phyloP scores from a whole-genome alignment of 2,329 filamentous ascomycete species.

The Ploettnerulaceae sp. region DNA sequence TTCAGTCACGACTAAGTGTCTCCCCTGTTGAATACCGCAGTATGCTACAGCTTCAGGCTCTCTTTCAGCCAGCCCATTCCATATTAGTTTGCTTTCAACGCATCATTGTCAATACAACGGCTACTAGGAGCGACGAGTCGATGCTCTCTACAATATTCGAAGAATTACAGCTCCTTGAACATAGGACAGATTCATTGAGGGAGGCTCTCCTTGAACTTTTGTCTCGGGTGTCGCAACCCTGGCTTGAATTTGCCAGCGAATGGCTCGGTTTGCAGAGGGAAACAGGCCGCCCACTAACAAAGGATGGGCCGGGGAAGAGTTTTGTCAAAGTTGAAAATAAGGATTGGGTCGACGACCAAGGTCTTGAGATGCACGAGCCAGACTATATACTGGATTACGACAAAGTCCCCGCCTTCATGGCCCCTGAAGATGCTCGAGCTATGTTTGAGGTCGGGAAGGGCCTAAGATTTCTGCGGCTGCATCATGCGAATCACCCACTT shows the following conservation, averaged over 20 bases:
- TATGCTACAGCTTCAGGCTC: slow-evolving; percentile 32
- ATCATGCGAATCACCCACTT: slow-evolving; percentile 68
- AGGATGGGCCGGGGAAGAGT: slow-evolving; percentile 43
- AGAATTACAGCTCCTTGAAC: slow-evolving; percentile 58
- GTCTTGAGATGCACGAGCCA: slow-evolving; percentile 50
- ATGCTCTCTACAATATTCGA: slow-evolving; percentile 58
- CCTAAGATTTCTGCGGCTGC: slow-evolving; percentile 63
- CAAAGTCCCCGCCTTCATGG: slow-evolving; percentile 68
- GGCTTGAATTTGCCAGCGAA: slow-evolving; percentile 61
- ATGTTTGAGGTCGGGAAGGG: slow-evolving; percentile 81
- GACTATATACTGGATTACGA: slow-evolving; percentile 60
- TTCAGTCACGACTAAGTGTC: slow-evolving; percentile 31
- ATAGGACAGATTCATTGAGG: slow-evolving; percentile 56
- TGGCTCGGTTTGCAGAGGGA: slow-evolving; percentile 70
- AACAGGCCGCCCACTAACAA: slow-evolving; percentile 49
- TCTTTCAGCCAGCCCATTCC: slow-evolving; percentile 31
- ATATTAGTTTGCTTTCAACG: slow-evolving; percentile 32
- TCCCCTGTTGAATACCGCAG: slow-evolving; percentile 26
- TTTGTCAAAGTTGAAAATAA: slow-evolving; percentile 57
- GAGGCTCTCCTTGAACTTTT: slow-evolving; percentile 64
- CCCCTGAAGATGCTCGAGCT: slow-evolving; percentile 59
- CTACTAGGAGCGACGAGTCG: slow-evolving; percentile 50
- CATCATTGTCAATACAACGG: slow-evolving; percentile 26
- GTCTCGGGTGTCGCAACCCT: slow-evolving; percentile 57
- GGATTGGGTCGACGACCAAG: slow-evolving; percentile 53